Conservation (phyloP, 169 alveolate genomes). For the Plasmodium blacklocki region DNA sequence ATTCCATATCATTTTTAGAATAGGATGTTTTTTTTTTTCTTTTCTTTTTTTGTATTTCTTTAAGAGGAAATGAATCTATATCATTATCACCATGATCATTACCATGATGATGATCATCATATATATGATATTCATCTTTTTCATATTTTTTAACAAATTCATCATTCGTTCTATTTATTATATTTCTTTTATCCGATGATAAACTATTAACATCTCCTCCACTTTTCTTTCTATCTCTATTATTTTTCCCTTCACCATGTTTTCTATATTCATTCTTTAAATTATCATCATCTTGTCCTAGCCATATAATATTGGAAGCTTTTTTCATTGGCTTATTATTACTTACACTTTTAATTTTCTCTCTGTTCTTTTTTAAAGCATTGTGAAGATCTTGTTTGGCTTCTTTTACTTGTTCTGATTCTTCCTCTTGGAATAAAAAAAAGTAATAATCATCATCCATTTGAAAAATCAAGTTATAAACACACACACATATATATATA, state of each 20-base stretch:
- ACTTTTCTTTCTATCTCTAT: not conserved
- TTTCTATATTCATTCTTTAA: constrained; percentile 14
- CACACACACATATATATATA: not conserved
- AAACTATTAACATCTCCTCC: too few relatives aligned
- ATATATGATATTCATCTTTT: too few relatives aligned
- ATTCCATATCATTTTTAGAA: too few relatives aligned
- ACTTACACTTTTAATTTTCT: not conserved
- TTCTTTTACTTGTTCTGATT: constrained; percentile 55
- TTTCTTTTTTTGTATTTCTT: too few relatives aligned
- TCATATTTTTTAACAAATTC: too few relatives aligned
- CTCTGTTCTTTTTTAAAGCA: constrained; percentile 52
- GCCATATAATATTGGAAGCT: constrained; percentile 23
- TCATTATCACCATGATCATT: too few relatives aligned
- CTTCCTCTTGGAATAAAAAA: constrained; percentile 55
- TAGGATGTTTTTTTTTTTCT: too few relatives aligned
- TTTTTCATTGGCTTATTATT: constrained; percentile 40
- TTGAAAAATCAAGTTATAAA: not conserved
- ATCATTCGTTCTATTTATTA: too few relatives aligned
- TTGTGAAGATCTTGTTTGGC: constrained; percentile 68
- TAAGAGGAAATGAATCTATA: too few relatives aligned
- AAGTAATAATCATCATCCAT: constrained; percentile 68
- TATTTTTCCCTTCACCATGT: not conserved
- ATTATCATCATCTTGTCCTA: constrained; percentile 2
- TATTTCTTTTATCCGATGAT: too few relatives aligned
- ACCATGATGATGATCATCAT: too few relatives aligned